Base-by-base conservation (phyloP, 176 grass and related monocot genomes). In the Zea luxurians region DNA sequence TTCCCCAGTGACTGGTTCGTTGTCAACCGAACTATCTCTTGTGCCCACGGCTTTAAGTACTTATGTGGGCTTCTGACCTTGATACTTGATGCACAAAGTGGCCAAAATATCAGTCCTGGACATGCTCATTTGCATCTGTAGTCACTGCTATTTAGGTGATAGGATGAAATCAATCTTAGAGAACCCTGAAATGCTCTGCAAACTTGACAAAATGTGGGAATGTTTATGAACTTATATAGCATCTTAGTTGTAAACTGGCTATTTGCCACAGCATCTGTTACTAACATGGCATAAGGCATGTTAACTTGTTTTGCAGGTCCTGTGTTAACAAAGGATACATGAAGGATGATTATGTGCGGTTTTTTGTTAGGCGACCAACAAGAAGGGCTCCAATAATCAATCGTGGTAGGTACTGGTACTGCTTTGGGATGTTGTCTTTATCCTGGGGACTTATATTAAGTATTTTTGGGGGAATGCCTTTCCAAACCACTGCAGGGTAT, bases 261-360 rank as follows among this genome's bases (percentile, higher is more conserved):
- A 12, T 55, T 21, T 54, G 7, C 45, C 18, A 27, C 3, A 36
- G 10, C 4, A 37, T 57, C 40, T 50, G 15, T 61, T 86, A 37
- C 38, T 43, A 17, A 12, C 66, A n/a, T 85, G 41, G 13, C 47
- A 63, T 46, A 61, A 83, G 41, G 13, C 47, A 63, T 46, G 54
- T 47, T 74, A 44, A 48, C 75, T 80, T 46, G 27, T n/a, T 81
- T 59, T 75, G 47, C 61, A 98, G 95, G 61, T 98, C 95, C 2
- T 98, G 95, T 64, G 89, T 98, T 49, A 94, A 81, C 34, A 98
- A 98, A 87, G 89, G 95, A 60, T 98, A 98, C 60, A 98, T 98
- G 89, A 98, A 98, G 89, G 95, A 98, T 87, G 95, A 98, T 68
- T 94, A 92, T 34, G 91, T 98, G 36, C 91, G 86, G 35, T 84